These are phyloP conservation scores for Aegilops bicornis DNA, from an alignment of 176 grass and related monocot species.

Conservation along the genomic window DNA sequence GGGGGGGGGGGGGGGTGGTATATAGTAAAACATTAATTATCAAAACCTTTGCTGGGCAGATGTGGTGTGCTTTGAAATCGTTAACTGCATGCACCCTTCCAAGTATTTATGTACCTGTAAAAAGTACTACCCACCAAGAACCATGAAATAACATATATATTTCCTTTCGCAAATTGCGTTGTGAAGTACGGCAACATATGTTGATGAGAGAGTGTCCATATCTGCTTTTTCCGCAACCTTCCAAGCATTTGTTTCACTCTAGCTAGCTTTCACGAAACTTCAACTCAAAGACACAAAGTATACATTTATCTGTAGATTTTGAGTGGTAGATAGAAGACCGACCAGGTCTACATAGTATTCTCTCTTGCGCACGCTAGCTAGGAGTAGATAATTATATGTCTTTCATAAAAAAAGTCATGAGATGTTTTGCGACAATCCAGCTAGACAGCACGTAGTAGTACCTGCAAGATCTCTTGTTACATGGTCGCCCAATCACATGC, in stretches of 20 bases:
- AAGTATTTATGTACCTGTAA: too few relatives aligned
- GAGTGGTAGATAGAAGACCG: background rate
- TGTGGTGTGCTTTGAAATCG: too few relatives aligned
- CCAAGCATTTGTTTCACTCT: background rate
- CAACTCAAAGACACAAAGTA: background rate
- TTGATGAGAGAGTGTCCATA: background rate
- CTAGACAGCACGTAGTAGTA: background rate
- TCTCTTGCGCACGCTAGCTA: background rate
- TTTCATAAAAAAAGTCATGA: background rate
- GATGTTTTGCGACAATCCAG: background rate
- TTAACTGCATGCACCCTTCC: too few relatives aligned
- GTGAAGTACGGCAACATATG: too few relatives aligned
- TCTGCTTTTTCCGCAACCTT: background rate
- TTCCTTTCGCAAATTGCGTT: too few relatives aligned
- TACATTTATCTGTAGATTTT: background rate
- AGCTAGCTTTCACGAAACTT: background rate
- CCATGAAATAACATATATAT: too few relatives aligned
- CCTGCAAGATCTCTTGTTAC: constrained; percentile 21
- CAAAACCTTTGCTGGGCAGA: too few relatives aligned
- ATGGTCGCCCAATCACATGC: constrained; percentile 21
- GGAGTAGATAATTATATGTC: background rate
- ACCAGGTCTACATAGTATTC: background rate
- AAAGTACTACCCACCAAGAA: background rate
- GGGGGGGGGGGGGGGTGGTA: too few relatives aligned
- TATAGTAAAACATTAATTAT: too few relatives aligned